A percentile compares a stretch with the other conserved stretches of the same genome.
These are phyloP conservation scores for Phellopilus nigrolimitatus DNA, from an alignment of 1,284 basidiomycete genomes.

Conservation along the genomic window DNA sequence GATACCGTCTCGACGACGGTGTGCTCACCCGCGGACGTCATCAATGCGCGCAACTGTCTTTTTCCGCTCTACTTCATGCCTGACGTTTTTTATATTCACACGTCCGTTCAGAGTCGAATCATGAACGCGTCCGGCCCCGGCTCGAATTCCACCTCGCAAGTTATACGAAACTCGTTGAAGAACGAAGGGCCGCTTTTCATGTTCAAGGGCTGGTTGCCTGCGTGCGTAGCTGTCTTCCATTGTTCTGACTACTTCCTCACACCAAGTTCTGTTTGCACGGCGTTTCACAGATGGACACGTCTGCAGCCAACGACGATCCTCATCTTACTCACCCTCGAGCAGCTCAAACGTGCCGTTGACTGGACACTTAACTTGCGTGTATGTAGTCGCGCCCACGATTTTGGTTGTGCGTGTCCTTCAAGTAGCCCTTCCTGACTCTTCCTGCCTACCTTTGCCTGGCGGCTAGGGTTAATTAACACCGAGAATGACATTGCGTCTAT, in stretches of 20 bases:
- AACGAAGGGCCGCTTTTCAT: constrained; percentile 86
- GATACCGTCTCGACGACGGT: constrained; percentile 90
- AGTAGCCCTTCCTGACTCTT: too few relatives aligned
- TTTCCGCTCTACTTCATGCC: neutral
- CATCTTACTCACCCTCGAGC: too few relatives aligned
- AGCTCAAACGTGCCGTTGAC: too few relatives aligned
- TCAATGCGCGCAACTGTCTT: constrained; percentile 52
- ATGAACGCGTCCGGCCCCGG: constrained; percentile 88
- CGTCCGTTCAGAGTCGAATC: constrained; percentile 66
- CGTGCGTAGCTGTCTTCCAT: constrained; percentile 27
- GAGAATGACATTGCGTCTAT: too few relatives aligned
- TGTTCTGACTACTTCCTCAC: neutral
- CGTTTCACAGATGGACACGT: too few relatives aligned
- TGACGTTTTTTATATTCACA: constrained; percentile 1
- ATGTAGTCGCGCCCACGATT: too few relatives aligned
- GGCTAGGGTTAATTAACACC: too few relatives aligned
- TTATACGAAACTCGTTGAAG: constrained; percentile 68
- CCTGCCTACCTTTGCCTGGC: too few relatives aligned
- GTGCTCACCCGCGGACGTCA: constrained; percentile 90
- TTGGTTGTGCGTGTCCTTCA: too few relatives aligned
- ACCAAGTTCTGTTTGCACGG: neutral
- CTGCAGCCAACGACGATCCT: too few relatives aligned
- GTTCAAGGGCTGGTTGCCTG: constrained; percentile 88
- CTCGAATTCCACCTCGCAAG: constrained; percentile 63
- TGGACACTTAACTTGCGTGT: too few relatives aligned